Percentiles rank a stretch among this genome's conserved stretches.
phyloP scores from a whole-genome alignment of 345 rosid genomes.

The Salix arbutifolia region DNA sequence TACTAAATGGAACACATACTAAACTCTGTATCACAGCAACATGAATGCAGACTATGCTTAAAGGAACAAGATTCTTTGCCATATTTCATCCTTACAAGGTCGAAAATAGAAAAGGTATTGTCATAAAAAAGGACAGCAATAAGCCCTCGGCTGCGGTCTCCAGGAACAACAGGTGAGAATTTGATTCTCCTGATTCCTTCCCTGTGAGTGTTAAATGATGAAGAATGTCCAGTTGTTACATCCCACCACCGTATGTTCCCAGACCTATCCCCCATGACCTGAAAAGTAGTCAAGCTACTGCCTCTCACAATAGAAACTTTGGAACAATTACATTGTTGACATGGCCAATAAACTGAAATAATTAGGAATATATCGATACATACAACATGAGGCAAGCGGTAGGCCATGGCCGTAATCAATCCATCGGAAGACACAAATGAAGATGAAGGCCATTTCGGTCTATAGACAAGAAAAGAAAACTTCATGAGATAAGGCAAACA shows the following conservation, averaged over 20 bases:
- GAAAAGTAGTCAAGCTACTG: slow-evolving; percentile 27
- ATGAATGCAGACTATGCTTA: not conserved
- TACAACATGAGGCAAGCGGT: slow-evolving; percentile 95
- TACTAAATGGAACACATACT: not conserved
- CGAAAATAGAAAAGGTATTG: slow-evolving; percentile 88
- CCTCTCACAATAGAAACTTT: slow-evolving; percentile 15
- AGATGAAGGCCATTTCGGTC: slow-evolving; percentile 99
- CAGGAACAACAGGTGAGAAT: slow-evolving; percentile 90
- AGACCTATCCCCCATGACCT: slow-evolving; percentile 75
- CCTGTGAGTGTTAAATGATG: slow-evolving; percentile 84
- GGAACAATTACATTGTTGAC: slow-evolving; percentile 15
- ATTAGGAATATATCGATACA: slow-evolving; percentile 25
- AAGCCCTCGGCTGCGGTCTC: slow-evolving; percentile 93
- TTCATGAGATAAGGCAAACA: not conserved
- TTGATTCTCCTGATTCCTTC: slow-evolving; percentile 93
- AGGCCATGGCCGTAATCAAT: slow-evolving; percentile 94
- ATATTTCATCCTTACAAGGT: slow-evolving; percentile 62
- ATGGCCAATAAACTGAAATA: slow-evolving; percentile 4
- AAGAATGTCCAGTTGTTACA: slow-evolving; percentile 90
- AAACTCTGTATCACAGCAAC: not conserved
- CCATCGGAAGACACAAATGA: slow-evolving; percentile 93
- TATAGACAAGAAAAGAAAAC: slow-evolving; percentile 36
- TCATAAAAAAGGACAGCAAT: slow-evolving; percentile 92
- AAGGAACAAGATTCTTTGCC: not conserved
- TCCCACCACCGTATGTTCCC: slow-evolving; percentile 99